Base-by-base conservation (phyloP, 73 alveolate species). In the Paramecium tetraurelia region DNA sequence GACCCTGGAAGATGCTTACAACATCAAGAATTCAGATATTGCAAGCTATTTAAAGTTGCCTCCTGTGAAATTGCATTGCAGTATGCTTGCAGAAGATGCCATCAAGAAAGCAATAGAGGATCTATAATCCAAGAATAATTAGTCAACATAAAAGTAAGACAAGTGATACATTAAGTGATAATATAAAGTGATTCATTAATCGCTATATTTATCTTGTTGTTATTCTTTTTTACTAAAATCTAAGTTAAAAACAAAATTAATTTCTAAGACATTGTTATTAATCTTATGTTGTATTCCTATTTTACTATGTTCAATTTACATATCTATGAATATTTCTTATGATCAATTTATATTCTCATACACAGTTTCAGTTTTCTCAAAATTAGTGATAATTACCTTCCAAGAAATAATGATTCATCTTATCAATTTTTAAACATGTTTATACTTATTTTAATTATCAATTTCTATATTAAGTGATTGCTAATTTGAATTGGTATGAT, bases 71-170 rank as follows among this genome's bases (percentile, higher is more conserved):
- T 92, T 96, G 14, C 99, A 97, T 84, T 97, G 99, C 85, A 95
- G 98, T 58, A 95, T 96, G 98, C 93, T 97, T 20, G 99, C 99
- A 14, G 99, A 97, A 90, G 99, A 97, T 80, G 99, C 99, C 22
- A 96, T 97, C n/a, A 97, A 97, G 92, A 98, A 98, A 63, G 99
- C 99, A 10, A 95, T 97, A 2, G 95, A 93, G 27, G 98, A 97
- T 86, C 96, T 94, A 77, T 94, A 97, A 86, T 63, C 84, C 48
- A 63, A 63, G 46, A 63, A 20, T 63, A n/a, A 16, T 18, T 53
- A 53, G 8, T 4, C 35, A 4, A 53, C 69, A 53, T 31, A 16
- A 53, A 53, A 53, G 14, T 53, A 53, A 18, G 11, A 53, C 3
- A 53, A 53, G n/a, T 53, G 69, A 53, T 53, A 53, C 33, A 53